Percentiles rank a stretch among this genome's conserved stretches.
Conservation (phyloP, 768 basidiomycete genomes). For the Hemileccinum impolitum region DNA sequence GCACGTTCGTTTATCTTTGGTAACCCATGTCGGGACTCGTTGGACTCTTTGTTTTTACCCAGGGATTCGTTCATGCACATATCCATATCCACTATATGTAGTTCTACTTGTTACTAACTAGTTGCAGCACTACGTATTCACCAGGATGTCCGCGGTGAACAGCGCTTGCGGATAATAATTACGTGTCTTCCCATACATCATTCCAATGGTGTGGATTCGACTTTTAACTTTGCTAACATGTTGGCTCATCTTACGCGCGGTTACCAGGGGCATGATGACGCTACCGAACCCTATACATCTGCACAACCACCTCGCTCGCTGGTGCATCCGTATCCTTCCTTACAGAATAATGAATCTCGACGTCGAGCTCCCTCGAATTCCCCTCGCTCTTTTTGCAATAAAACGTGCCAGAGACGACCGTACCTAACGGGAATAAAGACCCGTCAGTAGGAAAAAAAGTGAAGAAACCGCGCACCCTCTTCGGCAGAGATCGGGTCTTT, state of each 20-base stretch:
- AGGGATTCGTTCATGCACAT: too few species aligned
- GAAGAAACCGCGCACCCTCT: conserved; percentile 51
- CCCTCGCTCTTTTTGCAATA: conserved; percentile 72
- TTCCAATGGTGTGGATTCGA: too few species aligned
- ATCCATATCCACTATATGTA: too few species aligned
- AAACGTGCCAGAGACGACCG: conserved; percentile 75
- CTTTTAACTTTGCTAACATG: too few species aligned
- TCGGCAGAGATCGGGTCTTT: conserved; percentile 71
- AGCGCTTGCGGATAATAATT: too few species aligned
- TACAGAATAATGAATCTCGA: conserved; percentile 80
- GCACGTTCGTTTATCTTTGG: background rate
- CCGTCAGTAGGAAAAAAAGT: background rate
- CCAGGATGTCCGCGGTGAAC: too few species aligned
- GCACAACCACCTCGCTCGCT: conserved; percentile 52
- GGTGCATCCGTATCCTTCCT: conserved; percentile 36
- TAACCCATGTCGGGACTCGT: too few species aligned
- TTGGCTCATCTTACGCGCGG: background rate
- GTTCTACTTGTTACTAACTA: too few species aligned
- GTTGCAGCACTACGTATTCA: too few species aligned
- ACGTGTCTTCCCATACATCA: too few species aligned
- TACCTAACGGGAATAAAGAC: conserved; percentile 43
- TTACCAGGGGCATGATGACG: too few species aligned
- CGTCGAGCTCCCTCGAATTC: conserved; percentile 86
- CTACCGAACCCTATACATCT: conserved; percentile 77
- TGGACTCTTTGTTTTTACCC: too few species aligned